These are phyloP conservation scores for Kalmanozyma brasiliensis DNA, from an alignment of 1,284 basidiomycete species.

Conservation along the genomic window DNA sequence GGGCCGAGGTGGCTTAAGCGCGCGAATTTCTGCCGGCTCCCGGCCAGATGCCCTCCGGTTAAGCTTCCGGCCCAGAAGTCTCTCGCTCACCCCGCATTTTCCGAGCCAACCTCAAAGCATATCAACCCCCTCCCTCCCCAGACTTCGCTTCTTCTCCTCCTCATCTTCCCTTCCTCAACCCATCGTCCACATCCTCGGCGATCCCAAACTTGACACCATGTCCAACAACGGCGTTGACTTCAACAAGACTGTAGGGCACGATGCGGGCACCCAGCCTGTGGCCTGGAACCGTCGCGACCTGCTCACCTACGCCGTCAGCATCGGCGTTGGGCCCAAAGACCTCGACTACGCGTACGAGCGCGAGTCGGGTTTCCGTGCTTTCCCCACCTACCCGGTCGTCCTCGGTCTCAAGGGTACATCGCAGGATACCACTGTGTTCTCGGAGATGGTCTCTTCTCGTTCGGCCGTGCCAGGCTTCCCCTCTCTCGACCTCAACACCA, in stretches of 20 bases:
- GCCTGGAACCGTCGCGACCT: constrained; percentile 68
- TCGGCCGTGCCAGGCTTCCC: constrained; percentile 53
- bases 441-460: constrained; percentile 53
- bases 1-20: constrained; percentile 21
- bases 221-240: constrained; percentile 53
- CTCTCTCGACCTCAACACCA: constrained; percentile 66
- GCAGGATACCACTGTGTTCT: constrained; percentile 65
- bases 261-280: constrained; percentile 60
- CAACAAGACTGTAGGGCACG: constrained; percentile 62
- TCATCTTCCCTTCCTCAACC: constrained; percentile 6
- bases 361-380: constrained; percentile 61
- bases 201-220: constrained; percentile 13
- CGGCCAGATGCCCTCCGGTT: constrained; percentile 19
- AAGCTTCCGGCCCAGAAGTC: constrained; percentile 1
- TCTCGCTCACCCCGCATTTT: constrained; percentile 22
- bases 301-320: constrained; percentile 64
- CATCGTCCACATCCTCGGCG: constrained; percentile 35
- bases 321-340: constrained; percentile 65
- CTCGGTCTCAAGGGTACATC: constrained; percentile 60
- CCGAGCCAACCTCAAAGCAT: neutral
- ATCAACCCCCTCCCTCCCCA: neutral
- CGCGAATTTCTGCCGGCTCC: constrained; percentile 17
- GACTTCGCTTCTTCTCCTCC: constrained; percentile 6
- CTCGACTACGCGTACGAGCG: constrained; percentile 67
- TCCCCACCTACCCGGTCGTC: constrained; percentile 68